A percentile compares a stretch with the other conserved stretches of the same genome.
phyloP scores from a whole-genome alignment of 306 rosid genomes.

The Quercus parvula region DNA sequence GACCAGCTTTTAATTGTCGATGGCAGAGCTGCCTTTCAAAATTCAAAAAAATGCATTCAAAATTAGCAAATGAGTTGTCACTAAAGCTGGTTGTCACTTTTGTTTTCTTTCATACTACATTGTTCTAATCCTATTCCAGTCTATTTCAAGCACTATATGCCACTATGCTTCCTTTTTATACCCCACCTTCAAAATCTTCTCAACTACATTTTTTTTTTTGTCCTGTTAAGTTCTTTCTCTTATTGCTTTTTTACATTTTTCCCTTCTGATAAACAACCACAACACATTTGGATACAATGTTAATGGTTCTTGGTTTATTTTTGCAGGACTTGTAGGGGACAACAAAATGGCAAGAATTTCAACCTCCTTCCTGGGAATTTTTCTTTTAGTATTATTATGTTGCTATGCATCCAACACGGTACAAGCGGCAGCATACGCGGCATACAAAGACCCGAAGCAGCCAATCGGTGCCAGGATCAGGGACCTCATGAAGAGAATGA shows the following conservation, averaged over 20 bases:
- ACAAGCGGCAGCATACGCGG: not conserved
- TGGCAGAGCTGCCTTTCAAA: too few relatives aligned
- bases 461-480: not conserved
- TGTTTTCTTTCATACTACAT: too few relatives aligned
- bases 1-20: too few relatives aligned
- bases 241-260: not conserved
- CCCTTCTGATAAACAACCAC: not conserved
- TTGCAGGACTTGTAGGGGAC: not conserved
- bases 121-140: not conserved
- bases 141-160: not conserved
- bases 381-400: conserved; percentile 1
- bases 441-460: conserved; percentile 7
- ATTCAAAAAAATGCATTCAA: too few relatives aligned
- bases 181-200: not conserved
- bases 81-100: too few relatives aligned
- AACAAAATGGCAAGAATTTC: not conserved
- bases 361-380: not conserved
- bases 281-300: not conserved
- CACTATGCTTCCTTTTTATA: not conserved
- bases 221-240: not conserved
- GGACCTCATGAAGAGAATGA: conserved; percentile 11
- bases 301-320: not conserved
- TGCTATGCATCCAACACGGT: not conserved
- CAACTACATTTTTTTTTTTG: not conserved
- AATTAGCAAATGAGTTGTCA: too few relatives aligned